A percentile compares a stretch with the other conserved stretches of the same genome.
Conservation (phyloP, 441 rosid genomes). For the Adansonia madagascariensis region DNA sequence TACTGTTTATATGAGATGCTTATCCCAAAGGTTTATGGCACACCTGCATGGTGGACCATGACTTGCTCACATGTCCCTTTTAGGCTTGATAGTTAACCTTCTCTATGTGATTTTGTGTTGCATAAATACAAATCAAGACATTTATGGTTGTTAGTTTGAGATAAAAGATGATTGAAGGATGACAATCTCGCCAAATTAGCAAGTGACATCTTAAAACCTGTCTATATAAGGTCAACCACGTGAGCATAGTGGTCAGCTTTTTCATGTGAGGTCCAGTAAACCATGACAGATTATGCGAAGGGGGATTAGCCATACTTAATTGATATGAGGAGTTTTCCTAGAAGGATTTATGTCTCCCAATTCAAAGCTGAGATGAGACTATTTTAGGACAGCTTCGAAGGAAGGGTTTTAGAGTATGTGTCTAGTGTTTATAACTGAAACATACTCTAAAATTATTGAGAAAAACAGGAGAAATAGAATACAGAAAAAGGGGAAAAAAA, state of each 20-base stretch:
- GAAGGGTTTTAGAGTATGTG: background rate
- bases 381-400: background rate
- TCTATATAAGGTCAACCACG: background rate
- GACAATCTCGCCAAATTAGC: too few species aligned
- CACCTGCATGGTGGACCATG: too few species aligned
- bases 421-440: background rate
- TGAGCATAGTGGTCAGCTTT: conserved; percentile 8
- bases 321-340: background rate
- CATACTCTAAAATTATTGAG: background rate
- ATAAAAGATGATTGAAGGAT: too few species aligned
- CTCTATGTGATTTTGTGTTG: too few species aligned
- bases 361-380: conserved; percentile 13
- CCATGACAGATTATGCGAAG: conserved; percentile 8
- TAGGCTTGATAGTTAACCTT: too few species aligned
- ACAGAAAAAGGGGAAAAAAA: too few species aligned
- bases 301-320: background rate
- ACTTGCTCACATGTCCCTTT: too few species aligned
- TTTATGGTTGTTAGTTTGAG: too few species aligned
- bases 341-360: background rate
- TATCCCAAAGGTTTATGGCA: too few species aligned
- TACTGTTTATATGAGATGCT: too few species aligned
- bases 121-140: too few species aligned
- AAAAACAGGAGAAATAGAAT: background rate
- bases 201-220: too few species aligned
- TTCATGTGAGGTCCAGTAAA: background rate